Evolutionary conservation across 306 rosid genomes (phyloP).

Genomic region (Casuarina equisetifolia): DNA sequence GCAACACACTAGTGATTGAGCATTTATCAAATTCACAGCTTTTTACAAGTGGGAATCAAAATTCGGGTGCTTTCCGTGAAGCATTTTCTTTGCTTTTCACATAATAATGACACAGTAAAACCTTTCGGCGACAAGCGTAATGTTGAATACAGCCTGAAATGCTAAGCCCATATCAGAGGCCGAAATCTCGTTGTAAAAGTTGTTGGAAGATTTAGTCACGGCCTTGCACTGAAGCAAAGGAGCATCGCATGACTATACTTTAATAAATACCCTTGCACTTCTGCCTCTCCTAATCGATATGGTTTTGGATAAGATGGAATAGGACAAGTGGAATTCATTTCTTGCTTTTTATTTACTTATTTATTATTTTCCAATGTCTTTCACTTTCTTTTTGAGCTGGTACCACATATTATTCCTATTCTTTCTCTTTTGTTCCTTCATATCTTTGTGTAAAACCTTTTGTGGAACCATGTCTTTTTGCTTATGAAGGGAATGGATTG

Average conservation of each 20-base stretch:
- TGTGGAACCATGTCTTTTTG: no score
- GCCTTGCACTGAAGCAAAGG: conserved; percentile 27
- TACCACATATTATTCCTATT: no score
- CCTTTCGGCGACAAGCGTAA: conserved; percentile 42
- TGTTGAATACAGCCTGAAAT: conserved; percentile 25
- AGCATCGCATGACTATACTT: conserved; percentile 39
- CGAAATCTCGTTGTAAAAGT: conserved; percentile 28
- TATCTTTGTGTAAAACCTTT: no score
- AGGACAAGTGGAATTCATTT: conserved; percentile 24
- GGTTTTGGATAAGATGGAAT: conserved; percentile 47
- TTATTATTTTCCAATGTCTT: no score
- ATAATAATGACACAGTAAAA: conserved; percentile 30
- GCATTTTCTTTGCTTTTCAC: conserved; percentile 1
- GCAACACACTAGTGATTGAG: background rate
- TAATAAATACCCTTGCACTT: conserved; percentile 2
- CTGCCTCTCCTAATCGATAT: conserved; percentile 19
- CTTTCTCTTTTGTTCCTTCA: no score
- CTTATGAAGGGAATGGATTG: no score
- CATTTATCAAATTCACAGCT: conserved; percentile 21
- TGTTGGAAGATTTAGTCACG: conserved; percentile 48
- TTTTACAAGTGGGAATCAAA: conserved; percentile 37
- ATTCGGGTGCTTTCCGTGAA: conserved; percentile 42
- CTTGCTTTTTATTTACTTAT: background rate
- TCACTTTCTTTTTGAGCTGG: no score
- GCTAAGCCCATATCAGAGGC: conserved; percentile 28